Conservation (phyloP, 108 stramenopile species). For the Fragilaria radians region DNA sequence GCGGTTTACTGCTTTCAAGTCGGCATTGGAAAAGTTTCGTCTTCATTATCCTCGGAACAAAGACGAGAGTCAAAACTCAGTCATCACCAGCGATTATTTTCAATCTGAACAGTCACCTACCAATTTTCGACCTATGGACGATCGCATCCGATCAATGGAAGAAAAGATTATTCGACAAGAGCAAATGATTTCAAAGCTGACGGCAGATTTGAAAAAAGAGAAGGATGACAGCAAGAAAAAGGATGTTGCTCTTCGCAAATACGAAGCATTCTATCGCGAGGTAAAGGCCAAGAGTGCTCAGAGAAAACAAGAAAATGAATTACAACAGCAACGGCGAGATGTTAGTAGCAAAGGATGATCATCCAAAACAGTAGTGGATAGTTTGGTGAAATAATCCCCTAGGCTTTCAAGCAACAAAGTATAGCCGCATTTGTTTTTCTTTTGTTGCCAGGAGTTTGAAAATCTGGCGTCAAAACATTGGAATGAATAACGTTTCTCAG, state of each 20-base stretch:
- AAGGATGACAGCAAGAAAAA: constrained; percentile 82
- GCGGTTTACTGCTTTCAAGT: constrained; percentile 53
- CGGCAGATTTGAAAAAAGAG: constrained; percentile 70
- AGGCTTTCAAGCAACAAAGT: no score
- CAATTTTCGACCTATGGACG: constrained; percentile 1
- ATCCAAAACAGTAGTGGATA: no score
- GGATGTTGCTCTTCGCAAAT: constrained; percentile 72
- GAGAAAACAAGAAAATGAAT: constrained; percentile 42
- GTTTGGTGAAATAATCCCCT: no score
- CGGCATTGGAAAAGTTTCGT: constrained; percentile 62
- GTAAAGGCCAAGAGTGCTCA: constrained; percentile 82
- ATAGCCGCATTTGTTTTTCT: no score
- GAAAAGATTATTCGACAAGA: constrained; percentile 60
- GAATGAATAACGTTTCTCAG: no score
- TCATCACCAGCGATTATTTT: constrained; percentile 34
- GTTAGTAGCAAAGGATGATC: background rate
- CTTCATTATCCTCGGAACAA: constrained; percentile 16
- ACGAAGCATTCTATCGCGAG: constrained; percentile 82
- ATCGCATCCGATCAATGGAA: constrained; percentile 19
- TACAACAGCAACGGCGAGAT: background rate
- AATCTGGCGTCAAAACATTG: no score
- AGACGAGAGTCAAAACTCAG: constrained; percentile 28
- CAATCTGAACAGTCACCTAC: background rate
- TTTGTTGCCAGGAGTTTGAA: no score
- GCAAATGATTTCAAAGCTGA: constrained; percentile 69